Evolutionary conservation across 805 yeast genomes (phyloP), one percentile per base, ranked within the genome.

Genomic region (Danielia reshetovae): DNA sequence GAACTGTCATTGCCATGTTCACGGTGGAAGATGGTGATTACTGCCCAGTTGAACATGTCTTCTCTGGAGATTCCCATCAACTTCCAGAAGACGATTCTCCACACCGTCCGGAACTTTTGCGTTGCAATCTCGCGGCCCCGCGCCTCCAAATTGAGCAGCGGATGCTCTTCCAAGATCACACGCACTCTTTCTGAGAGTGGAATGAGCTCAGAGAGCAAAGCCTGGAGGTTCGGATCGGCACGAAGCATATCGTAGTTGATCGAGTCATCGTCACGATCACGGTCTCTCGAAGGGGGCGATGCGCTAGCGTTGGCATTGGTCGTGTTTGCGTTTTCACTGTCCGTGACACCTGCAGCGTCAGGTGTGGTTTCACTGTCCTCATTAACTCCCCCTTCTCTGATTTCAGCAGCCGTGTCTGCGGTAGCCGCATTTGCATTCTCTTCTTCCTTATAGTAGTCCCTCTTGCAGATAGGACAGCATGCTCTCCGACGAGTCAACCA

Each of bases 381-480:
- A 9, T 19, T 19, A n/a, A n/a, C n/a, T n/a, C n/a, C n/a, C n/a
- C n/a, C n/a, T n/a, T n/a, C n/a, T n/a, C n/a, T n/a, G n/a, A n/a
- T n/a, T 9, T 34, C 36, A 11, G 33, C 17, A 9, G 24, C 30
- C 22, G 24, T 16, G 4, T 19, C 23, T 12, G 26, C 18, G 12
- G 17, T 17, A 11, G 24, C 31, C 8, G 27, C 29, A 15, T 12
- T 26, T 15, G 26, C 33, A 19, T 34, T 30, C 3, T 32, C 29
- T 13, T 38, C 41, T 17, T 45, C 65, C 40, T 65, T 66, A 51
- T 63, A 62, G 52, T 79, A 80, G 52, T 79, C 87, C 21, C 81
- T 62, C 50, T 85, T 83, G 59, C 95, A 85, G 67, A 81, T 77
- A 7, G 95, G 95, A 54, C 95, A 85, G 48, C 85, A 80, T 1